A percentile compares a stretch with the other conserved stretches of the same genome.
Evolutionary conservation across 2,329 filamentous ascomycete species (phyloP).

Genomic region (Calcarisporium arbuscula): DNA sequence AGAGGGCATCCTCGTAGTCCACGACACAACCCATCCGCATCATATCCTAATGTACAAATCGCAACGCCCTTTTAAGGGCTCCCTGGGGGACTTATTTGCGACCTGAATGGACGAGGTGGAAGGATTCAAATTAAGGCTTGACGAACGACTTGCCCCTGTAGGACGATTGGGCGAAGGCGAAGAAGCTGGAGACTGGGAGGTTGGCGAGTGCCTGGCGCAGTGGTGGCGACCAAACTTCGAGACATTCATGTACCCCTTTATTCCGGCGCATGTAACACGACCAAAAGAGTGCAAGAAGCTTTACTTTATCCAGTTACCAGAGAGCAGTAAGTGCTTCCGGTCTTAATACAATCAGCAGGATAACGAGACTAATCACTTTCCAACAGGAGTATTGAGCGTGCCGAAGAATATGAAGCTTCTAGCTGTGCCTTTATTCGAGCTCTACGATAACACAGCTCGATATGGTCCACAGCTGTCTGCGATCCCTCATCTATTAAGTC

Average conservation of each 20-base stretch:
- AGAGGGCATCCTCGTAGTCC: conserved; percentile 94
- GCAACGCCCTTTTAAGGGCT: conserved; percentile 99
- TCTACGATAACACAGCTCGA: conserved; percentile 93
- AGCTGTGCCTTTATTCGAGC: conserved; percentile 91
- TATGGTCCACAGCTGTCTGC: conserved; percentile 96
- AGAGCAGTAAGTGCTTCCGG: conserved; percentile 63
- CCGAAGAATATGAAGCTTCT: conserved; percentile 99
- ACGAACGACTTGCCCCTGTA: conserved; percentile 90
- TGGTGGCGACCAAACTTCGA: conserved; percentile 99
- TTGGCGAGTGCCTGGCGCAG: conserved; percentile 90
- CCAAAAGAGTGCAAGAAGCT: conserved; percentile 99
- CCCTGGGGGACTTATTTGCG: conserved; percentile 90
- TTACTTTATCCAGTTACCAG: conserved; percentile 91
- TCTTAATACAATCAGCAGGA: not conserved
- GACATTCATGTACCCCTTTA: conserved; percentile 99
- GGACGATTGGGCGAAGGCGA: conserved; percentile 79
- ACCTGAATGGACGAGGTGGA: conserved; percentile 80
- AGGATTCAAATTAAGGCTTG: conserved; percentile 89
- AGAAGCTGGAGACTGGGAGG: conserved; percentile 81
- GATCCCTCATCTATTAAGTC: conserved; percentile 87
- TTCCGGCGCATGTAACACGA: conserved; percentile 89
- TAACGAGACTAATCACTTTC: too few species aligned
- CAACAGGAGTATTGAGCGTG: conserved; percentile 81
- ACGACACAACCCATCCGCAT: conserved; percentile 98
- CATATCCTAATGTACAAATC: conserved; percentile 99